Conservation (phyloP, 2,329 filamentous ascomycete genomes). For the Xylariaceae sp. region DNA sequence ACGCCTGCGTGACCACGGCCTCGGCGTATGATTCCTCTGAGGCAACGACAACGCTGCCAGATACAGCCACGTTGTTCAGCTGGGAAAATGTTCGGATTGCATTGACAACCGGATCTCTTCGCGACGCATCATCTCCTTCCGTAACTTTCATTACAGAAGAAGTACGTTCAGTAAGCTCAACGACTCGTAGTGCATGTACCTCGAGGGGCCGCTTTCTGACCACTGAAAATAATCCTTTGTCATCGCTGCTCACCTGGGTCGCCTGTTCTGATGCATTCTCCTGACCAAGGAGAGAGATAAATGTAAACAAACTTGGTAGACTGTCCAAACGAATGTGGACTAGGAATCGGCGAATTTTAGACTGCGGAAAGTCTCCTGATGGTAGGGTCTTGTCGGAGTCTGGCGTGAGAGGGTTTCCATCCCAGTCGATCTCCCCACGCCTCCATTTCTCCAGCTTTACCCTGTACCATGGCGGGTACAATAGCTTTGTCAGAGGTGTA, state of each 20-base stretch:
- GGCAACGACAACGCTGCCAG: constrained; percentile 73
- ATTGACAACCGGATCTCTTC: constrained; percentile 80
- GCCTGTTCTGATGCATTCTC: constrained; percentile 29
- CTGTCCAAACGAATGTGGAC: constrained; percentile 82
- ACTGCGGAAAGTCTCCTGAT: constrained; percentile 32
- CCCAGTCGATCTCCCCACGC: constrained; percentile 73
- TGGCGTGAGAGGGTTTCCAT: constrained; percentile 50
- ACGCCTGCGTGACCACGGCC: constrained; percentile 64
- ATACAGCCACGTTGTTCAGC: constrained; percentile 75
- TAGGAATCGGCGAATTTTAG: constrained; percentile 58
- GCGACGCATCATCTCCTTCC: constrained; percentile 67
- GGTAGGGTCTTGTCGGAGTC: constrained; percentile 35
- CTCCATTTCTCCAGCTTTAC: constrained; percentile 63
- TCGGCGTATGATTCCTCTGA: constrained; percentile 75
- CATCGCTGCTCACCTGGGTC: constrained; percentile 20
- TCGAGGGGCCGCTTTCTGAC: constrained; percentile 50
- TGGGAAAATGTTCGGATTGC: constrained; percentile 85
- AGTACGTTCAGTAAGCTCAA: constrained; percentile 85
- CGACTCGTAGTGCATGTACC: constrained; percentile 77
- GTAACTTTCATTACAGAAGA: constrained; percentile 94
- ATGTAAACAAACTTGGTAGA: constrained; percentile 73
- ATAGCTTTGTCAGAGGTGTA: constrained; percentile 59
- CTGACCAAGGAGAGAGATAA: constrained; percentile 72
- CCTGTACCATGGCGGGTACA: constrained; percentile 72
- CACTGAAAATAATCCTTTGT: constrained; percentile 26